These are phyloP conservation scores for Achlya hypogyna DNA, from an alignment of 352 stramenopile species.

Conservation along the genomic window DNA sequence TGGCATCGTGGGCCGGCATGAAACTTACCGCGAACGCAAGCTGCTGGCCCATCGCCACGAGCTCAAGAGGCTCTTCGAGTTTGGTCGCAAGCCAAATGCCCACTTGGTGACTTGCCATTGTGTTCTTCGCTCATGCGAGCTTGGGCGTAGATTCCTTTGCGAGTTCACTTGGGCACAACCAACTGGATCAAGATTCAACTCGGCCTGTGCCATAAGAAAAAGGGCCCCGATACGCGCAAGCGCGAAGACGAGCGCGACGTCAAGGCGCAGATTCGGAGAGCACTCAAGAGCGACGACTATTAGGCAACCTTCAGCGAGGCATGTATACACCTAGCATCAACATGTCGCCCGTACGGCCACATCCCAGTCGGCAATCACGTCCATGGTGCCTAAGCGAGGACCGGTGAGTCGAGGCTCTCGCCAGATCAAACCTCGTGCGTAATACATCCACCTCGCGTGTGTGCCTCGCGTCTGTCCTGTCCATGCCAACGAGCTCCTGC, in stretches of 20 bases:
- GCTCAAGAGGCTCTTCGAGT: constrained; percentile 66
- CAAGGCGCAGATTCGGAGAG: constrained; percentile 47
- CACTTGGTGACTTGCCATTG: constrained; percentile 40
- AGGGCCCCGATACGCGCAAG: constrained; percentile 61
- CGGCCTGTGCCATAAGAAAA: constrained; percentile 54
- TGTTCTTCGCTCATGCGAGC: neutral
- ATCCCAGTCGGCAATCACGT: too few species aligned
- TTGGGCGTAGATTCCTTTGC: constrained; percentile 49
- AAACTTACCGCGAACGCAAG: constrained; percentile 60
- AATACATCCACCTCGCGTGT: too few species aligned
- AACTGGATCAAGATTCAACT: constrained; percentile 82
- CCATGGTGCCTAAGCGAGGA: too few species aligned
- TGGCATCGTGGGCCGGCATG: constrained; percentile 60
- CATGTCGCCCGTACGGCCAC: too few species aligned
- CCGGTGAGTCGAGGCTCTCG: too few species aligned
- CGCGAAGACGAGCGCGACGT: constrained; percentile 64
- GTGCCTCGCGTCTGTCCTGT: too few species aligned
- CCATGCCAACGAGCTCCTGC: too few species aligned
- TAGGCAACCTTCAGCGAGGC: neutral
- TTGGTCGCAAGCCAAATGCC: constrained; percentile 48
- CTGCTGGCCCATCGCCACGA: constrained; percentile 62
- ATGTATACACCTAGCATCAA: neutral
- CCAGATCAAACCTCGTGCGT: too few species aligned
- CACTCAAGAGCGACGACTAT: constrained; percentile 32
- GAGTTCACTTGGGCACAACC: constrained; percentile 61